phyloP scores from a whole-genome alignment of 768 basidiomycete genomes.

The Leccinum variicolor region DNA sequence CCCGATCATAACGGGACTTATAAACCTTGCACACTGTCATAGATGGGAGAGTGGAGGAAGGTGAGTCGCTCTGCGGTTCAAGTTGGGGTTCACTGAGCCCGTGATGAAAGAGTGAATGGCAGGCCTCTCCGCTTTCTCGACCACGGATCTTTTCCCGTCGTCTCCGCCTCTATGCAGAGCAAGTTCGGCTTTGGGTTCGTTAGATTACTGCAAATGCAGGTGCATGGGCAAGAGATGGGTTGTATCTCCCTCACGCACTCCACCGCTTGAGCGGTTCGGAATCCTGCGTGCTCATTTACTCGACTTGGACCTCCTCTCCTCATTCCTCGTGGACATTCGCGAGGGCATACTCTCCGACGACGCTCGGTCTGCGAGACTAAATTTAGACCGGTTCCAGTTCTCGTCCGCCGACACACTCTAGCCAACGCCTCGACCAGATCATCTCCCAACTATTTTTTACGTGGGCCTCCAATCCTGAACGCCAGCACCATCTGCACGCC shows the following conservation, averaged over 20 bases:
- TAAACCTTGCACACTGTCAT: too few species aligned
- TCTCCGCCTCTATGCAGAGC: too few species aligned
- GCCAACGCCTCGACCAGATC: conserved; percentile 34
- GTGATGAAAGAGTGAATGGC: too few species aligned
- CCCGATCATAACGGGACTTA: too few species aligned
- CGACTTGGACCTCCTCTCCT: conserved; percentile 35
- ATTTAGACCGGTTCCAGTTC: conserved; percentile 37
- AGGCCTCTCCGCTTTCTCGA: too few species aligned
- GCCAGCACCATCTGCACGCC: conserved; percentile 26
- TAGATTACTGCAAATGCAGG: too few species aligned
- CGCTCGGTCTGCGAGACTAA: background rate
- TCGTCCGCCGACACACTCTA: conserved; percentile 27
- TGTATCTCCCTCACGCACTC: conserved; percentile 22
- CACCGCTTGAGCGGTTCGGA: conserved; percentile 49
- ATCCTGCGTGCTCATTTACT: conserved; percentile 38
- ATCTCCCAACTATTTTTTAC: conserved; percentile 38
- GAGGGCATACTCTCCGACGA: conserved; percentile 26
- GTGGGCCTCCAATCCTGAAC: conserved; percentile 46
- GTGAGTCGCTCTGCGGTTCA: too few species aligned
- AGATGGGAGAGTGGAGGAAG: too few species aligned
- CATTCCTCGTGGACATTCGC: conserved; percentile 40
- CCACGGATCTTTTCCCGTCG: too few species aligned
- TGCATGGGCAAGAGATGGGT: conserved; percentile 34
- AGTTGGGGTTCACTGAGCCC: too few species aligned
- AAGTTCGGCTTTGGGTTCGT: too few species aligned